A percentile compares a stretch with the other conserved stretches of the same genome.
Evolutionary conservation across 768 basidiomycete species (phyloP).

Genomic region (Epithele typhae): DNA sequence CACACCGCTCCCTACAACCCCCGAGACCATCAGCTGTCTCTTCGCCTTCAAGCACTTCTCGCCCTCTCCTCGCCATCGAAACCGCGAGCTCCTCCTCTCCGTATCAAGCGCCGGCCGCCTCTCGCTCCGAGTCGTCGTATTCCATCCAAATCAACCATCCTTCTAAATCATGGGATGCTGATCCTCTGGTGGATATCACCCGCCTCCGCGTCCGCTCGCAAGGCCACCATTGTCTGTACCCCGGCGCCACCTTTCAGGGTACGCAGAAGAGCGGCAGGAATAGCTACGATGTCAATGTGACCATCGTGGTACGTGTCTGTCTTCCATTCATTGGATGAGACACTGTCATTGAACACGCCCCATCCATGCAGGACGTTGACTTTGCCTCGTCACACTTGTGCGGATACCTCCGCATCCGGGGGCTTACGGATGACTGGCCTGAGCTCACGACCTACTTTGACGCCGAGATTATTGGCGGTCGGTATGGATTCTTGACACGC

Average conservation of each 20-base stretch:
- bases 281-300: slow-evolving; percentile 92
- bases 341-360: neutral
- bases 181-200: slow-evolving; percentile 72
- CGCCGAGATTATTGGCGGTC: slow-evolving; percentile 89
- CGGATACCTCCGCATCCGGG: slow-evolving; percentile 90
- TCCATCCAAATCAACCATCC: no score
- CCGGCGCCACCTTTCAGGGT: slow-evolving; percentile 85
- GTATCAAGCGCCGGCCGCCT: slow-evolving; percentile 12
- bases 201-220: slow-evolving; percentile 68
- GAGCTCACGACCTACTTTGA: slow-evolving; percentile 96
- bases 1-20: neutral
- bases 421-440: slow-evolving; percentile 91
- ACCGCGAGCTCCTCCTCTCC: slow-evolving; percentile 11
- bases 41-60: slow-evolving; percentile 1
- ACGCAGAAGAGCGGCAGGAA: slow-evolving; percentile 93
- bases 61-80: slow-evolving; percentile 13
- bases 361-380: slow-evolving; percentile 78
- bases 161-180: no score
- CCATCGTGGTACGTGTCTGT: slow-evolving; percentile 70
- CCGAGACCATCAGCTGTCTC: neutral
- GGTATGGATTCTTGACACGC: slow-evolving; percentile 87
- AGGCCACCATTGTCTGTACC: slow-evolving; percentile 76
- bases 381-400: slow-evolving; percentile 81
- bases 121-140: no score
- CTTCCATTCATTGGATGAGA: neutral